phyloP scores from a whole-genome alignment of 345 rosid genomes.

The Pistacia integerrima region DNA sequence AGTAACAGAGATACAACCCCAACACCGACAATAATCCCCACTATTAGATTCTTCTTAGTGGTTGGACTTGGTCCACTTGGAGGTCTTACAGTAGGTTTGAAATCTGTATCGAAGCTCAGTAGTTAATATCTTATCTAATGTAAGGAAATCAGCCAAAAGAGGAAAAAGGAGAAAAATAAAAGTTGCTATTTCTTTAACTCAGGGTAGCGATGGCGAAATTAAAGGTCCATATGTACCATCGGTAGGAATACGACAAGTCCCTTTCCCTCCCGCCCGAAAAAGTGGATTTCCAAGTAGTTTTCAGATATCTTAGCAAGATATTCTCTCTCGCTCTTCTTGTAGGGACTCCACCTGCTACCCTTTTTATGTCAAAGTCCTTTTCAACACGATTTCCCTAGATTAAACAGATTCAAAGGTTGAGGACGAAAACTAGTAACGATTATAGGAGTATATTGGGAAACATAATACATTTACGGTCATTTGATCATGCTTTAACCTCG shows the following conservation, averaged over 20 bases:
- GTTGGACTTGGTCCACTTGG: conserved; percentile 22
- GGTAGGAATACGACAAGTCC: conserved; percentile 34
- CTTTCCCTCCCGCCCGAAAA: conserved; percentile 48
- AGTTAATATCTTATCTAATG: background rate
- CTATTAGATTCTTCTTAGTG: conserved; percentile 28
- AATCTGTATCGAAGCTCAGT: conserved; percentile 47
- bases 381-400: conserved; percentile 45
- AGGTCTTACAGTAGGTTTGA: conserved; percentile 56
- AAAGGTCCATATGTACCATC: conserved; percentile 38
- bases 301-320: conserved; percentile 26
- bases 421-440: background rate
- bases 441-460: background rate
- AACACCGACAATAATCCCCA: conserved; percentile 61
- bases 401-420: background rate
- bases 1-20: conserved; percentile 41
- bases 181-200: conserved; percentile 28
- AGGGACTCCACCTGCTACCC: conserved; percentile 33
- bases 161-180: too few relatives aligned
- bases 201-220: conserved; percentile 57
- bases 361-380: conserved; percentile 49
- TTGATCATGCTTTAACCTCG: background rate
- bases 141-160: too few relatives aligned
- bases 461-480: background rate
- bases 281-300: conserved; percentile 38
- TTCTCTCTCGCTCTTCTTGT: conserved; percentile 22